Conservation (phyloP, 345 rosid species). For the Arabidopsis arenosa region DNA sequence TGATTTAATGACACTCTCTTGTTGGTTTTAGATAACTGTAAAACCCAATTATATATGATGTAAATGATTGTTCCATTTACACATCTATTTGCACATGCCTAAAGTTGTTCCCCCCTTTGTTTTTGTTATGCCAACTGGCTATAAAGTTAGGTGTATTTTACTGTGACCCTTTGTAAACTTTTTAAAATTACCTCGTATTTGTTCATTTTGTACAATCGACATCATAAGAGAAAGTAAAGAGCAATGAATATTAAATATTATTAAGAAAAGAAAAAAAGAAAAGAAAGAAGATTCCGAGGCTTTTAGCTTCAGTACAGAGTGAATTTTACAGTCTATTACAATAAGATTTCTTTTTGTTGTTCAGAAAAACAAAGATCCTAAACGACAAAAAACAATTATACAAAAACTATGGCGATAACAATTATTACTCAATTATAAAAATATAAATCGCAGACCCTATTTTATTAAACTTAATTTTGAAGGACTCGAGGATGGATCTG, state of each 20-base stretch:
- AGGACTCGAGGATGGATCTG: conserved; percentile 44
- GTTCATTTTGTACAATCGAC: neutral
- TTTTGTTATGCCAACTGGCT: conserved; percentile 31
- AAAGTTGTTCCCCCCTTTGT: conserved; percentile 26
- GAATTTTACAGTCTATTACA: conserved; percentile 19
- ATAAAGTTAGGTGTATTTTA: conserved; percentile 17
- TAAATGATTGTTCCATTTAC: conserved; percentile 19
- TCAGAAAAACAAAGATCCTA: conserved; percentile 18
- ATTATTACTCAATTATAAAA: conserved; percentile 32
- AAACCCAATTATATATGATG: neutral
- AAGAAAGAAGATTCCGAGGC: conserved; percentile 29
- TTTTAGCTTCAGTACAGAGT: conserved; percentile 30
- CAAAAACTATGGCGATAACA: conserved; percentile 23
- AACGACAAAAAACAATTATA: conserved; percentile 36
- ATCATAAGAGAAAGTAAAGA: neutral
- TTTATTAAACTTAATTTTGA: conserved; percentile 13
- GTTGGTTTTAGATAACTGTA: conserved; percentile 12
- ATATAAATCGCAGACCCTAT: conserved; percentile 3
- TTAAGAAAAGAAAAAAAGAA: neutral
- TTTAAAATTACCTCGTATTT: neutral
- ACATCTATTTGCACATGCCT: conserved; percentile 38
- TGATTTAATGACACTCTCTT: conserved; percentile 16
- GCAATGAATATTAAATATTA: conserved; percentile 2
- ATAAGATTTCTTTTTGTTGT: neutral
- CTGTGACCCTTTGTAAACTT: neutral